Evolutionary conservation across 1,284 basidiomycete species (phyloP).

Genomic region (Phylloboletellus chloephorus): DNA sequence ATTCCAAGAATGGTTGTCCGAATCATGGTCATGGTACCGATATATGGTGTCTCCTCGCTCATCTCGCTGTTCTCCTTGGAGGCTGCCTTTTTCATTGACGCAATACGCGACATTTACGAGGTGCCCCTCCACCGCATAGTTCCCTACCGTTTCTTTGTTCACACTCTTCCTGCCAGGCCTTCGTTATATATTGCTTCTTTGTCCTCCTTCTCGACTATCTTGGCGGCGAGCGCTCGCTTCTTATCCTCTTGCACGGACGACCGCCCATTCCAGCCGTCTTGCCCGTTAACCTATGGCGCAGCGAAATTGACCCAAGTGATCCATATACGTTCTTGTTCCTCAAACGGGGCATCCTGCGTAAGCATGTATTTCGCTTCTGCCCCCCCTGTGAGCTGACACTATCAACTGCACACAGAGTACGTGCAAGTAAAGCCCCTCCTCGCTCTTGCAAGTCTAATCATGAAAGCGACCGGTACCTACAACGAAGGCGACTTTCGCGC

Average conservation of each 20-base stretch:
- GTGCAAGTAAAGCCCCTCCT: constrained; percentile 94
- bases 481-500: constrained; percentile 84
- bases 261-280: constrained; percentile 84
- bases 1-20: constrained; percentile 81
- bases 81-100: constrained; percentile 95
- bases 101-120: constrained; percentile 94
- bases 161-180: constrained; percentile 54
- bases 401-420: constrained; percentile 62
- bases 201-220: constrained; percentile 80
- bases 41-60: constrained; percentile 88
- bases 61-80: constrained; percentile 94
- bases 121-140: constrained; percentile 41
- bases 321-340: constrained; percentile 92
- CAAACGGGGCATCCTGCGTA: constrained; percentile 92
- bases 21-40: constrained; percentile 96
- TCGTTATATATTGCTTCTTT: constrained; percentile 94
- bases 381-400: constrained; percentile 5
- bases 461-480: constrained; percentile 86
- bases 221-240: constrained; percentile 87
- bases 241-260: constrained; percentile 88
- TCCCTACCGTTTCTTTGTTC: background rate
- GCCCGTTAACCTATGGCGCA: constrained; percentile 73
- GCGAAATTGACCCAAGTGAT: constrained; percentile 85
- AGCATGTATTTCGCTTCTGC: constrained; percentile 29
- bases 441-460: constrained; percentile 77